These are phyloP conservation scores for Dictyostelium purpureum DNA, from an alignment of 78 protist genomes.

Conservation along the genomic window DNA sequence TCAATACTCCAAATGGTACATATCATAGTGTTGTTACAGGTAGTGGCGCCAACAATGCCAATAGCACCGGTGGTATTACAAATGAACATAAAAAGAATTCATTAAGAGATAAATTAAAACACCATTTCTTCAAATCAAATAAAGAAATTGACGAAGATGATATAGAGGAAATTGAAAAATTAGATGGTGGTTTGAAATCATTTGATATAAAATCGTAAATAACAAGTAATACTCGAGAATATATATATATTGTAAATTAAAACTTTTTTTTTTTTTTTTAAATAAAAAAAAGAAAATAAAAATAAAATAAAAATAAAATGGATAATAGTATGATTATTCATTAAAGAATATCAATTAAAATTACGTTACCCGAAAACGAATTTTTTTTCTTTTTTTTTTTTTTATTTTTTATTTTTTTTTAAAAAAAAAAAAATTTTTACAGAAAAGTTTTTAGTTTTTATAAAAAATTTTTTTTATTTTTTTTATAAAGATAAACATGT, in stretches of 20 bases:
- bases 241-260: background rate
- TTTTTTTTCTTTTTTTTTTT: background rate
- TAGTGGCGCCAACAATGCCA: background rate
- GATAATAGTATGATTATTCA: background rate
- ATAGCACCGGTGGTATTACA: background rate
- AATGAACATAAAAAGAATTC: slow-evolving; percentile 10
- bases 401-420: background rate
- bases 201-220: background rate
- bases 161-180: slow-evolving; percentile 7
- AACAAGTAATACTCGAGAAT: background rate
- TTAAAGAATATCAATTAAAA: background rate
- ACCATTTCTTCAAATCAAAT: slow-evolving; percentile 15
- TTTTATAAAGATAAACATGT: background rate
- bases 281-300: background rate
- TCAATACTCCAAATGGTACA: no score
- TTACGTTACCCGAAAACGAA: background rate
- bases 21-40: background rate
- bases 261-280: background rate
- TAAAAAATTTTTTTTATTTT: background rate
- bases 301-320: background rate
- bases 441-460: no score
- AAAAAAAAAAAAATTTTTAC: no score
- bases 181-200: background rate
- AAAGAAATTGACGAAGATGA: slow-evolving; percentile 2
- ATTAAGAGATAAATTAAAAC: slow-evolving; percentile 6